A percentile compares a stretch with the other conserved stretches of the same genome.
Evolutionary conservation across 768 basidiomycete genomes (phyloP).

Genomic region (Mycena metata): DNA sequence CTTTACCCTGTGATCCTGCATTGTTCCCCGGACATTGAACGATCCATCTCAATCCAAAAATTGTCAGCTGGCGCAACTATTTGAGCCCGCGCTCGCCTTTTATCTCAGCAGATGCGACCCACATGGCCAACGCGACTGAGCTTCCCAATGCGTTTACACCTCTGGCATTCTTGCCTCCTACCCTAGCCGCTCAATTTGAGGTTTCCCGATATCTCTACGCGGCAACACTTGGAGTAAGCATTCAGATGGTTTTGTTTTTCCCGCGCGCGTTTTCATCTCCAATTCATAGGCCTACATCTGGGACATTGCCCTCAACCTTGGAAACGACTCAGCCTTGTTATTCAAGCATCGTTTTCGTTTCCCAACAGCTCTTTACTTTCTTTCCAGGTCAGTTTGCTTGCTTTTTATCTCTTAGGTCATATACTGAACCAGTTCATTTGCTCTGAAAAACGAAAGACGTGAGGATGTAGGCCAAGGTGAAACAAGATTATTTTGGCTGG

Average conservation of each 20-base stretch:
- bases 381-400: conserved; percentile 45
- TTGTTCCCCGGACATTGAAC: too few relatives aligned
- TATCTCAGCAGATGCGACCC: too few relatives aligned
- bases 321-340: conserved; percentile 45
- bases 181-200: conserved; percentile 42
- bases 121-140: conserved; percentile 6
- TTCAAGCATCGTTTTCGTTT: conserved; percentile 35
- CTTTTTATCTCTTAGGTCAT: not conserved
- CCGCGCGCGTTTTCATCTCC: conserved; percentile 9
- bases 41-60: too few relatives aligned
- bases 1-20: too few relatives aligned
- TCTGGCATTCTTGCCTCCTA: conserved; percentile 45
- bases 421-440: too few relatives aligned
- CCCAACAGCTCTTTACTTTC: conserved; percentile 45
- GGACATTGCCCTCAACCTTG: conserved; percentile 48
- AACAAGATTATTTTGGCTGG: too few relatives aligned
- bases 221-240: conserved; percentile 43
- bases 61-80: too few relatives aligned
- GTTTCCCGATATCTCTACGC: conserved; percentile 44
- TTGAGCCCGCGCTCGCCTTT: too few relatives aligned
- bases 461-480: too few relatives aligned
- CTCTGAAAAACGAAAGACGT: too few relatives aligned
- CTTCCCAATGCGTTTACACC: conserved; percentile 44
- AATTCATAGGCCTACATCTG: conserved; percentile 46
- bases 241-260: not conserved